These are phyloP conservation scores for Exophiala oligosperma DNA, from an alignment of 2,329 filamentous ascomycete genomes.

Conservation along the genomic window DNA sequence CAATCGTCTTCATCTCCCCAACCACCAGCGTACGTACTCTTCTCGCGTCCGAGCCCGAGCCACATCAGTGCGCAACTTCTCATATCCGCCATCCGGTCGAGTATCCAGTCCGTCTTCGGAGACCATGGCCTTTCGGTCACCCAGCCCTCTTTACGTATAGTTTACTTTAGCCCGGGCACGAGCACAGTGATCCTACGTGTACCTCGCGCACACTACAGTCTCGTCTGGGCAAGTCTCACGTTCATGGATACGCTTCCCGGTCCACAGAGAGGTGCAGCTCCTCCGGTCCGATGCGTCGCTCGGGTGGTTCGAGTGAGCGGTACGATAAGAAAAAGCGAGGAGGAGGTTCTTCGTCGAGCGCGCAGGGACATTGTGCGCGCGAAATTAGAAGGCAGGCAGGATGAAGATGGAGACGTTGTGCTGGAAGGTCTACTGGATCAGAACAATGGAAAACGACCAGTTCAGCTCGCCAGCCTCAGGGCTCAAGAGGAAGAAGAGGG, in stretches of 20 bases:
- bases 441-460: neutral
- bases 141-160: conserved; percentile 58
- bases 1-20: conserved; percentile 33
- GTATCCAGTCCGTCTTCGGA: conserved; percentile 74
- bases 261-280: conserved; percentile 21
- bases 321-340: conserved; percentile 88
- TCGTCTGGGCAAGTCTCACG: conserved; percentile 87
- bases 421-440: neutral
- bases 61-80: conserved; percentile 62
- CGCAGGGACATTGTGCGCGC: conserved; percentile 63
- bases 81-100: conserved; percentile 60
- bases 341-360: conserved; percentile 80
- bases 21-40: conserved; percentile 64
- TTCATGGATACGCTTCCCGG: conserved; percentile 70
- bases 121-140: conserved; percentile 70
- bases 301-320: conserved; percentile 85
- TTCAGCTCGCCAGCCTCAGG: neutral
- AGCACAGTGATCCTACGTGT: conserved; percentile 90
- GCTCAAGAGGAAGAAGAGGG: conserved; percentile 7
- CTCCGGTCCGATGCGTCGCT: conserved; percentile 65
- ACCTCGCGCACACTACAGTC: conserved; percentile 75
- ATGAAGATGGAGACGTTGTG: conserved; percentile 8
- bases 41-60: conserved; percentile 77
- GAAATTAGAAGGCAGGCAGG: conserved; percentile 22
- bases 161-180: conserved; percentile 89